These are phyloP conservation scores for Sordariomycetes sp. DNA, from an alignment of 2,329 filamentous ascomycete species.

Conservation along the genomic window DNA sequence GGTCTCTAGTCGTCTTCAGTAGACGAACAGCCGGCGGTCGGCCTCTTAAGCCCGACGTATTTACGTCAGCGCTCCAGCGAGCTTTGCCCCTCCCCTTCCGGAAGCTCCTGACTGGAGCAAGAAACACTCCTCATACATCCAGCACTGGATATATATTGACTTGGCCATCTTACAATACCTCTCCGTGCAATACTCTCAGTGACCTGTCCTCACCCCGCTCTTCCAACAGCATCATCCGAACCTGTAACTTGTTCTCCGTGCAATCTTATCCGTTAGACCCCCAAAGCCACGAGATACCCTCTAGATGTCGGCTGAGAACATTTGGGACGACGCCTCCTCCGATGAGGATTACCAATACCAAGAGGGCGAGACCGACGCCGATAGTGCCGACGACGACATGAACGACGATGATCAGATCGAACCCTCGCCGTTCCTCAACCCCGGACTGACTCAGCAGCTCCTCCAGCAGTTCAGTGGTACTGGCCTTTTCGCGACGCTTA, in stretches of 20 bases:
- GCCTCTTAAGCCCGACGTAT: background rate
- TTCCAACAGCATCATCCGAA: too few relatives aligned
- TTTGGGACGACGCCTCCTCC: background rate
- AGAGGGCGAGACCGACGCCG: slow-evolving; percentile 10
- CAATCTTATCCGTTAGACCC: background rate
- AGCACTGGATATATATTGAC: background rate
- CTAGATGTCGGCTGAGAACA: background rate
- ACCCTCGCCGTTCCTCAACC: background rate
- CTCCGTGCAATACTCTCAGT: background rate
- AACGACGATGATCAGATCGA: slow-evolving; percentile 14
- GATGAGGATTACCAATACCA: background rate
- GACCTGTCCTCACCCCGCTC: background rate
- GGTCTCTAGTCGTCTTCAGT: too few relatives aligned
- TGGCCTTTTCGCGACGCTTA: background rate
- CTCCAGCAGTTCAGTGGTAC: background rate
- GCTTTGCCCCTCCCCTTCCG: background rate
- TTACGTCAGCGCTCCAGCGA: background rate
- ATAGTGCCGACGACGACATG: slow-evolving; percentile 15
- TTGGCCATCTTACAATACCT: background rate
- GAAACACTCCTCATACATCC: background rate
- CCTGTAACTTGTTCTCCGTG: background rate
- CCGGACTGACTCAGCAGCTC: background rate
- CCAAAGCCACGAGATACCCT: background rate
- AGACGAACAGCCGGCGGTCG: background rate
- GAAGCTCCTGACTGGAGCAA: too few relatives aligned